These are phyloP conservation scores for Ogataea paradorogensis DNA, from an alignment of 805 yeast genomes.

Conservation along the genomic window DNA sequence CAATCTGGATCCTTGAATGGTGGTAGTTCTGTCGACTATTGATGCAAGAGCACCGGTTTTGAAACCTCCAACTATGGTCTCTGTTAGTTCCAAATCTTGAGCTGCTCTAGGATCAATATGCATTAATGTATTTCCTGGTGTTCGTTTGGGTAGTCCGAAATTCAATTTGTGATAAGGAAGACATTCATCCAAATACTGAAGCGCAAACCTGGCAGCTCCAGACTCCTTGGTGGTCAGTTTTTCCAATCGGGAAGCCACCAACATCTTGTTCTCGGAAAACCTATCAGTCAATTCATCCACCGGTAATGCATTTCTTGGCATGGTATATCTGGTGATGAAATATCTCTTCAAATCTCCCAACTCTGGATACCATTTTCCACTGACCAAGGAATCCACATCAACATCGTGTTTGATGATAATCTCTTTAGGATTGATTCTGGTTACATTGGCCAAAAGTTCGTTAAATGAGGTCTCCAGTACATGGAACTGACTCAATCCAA, in stretches of 20 bases:
- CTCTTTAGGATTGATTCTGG: conserved; percentile 81
- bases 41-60: conserved; percentile 68
- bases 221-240: conserved; percentile 46
- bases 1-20: conserved; percentile 79
- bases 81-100: conserved; percentile 68
- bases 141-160: conserved; percentile 64
- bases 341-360: conserved; percentile 57
- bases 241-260: conserved; percentile 28
- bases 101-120: conserved; percentile 80
- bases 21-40: conserved; percentile 69
- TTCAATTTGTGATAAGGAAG: conserved; percentile 65
- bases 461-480: conserved; percentile 61
- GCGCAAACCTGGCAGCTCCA: conserved; percentile 58
- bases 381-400: conserved; percentile 36
- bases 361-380: conserved; percentile 55
- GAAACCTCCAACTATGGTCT: conserved; percentile 54
- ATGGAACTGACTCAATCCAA: conserved; percentile 76
- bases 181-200: conserved; percentile 70
- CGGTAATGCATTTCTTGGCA: conserved; percentile 40
- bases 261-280: conserved; percentile 36
- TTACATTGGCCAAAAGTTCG: conserved; percentile 64
- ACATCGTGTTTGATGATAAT: conserved; percentile 55
- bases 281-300: conserved; percentile 36
- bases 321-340: conserved; percentile 51
- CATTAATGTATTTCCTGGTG: conserved; percentile 51